phyloP scores from a whole-genome alignment of 257 asterid genomes.

The Coffea canephora region DNA sequence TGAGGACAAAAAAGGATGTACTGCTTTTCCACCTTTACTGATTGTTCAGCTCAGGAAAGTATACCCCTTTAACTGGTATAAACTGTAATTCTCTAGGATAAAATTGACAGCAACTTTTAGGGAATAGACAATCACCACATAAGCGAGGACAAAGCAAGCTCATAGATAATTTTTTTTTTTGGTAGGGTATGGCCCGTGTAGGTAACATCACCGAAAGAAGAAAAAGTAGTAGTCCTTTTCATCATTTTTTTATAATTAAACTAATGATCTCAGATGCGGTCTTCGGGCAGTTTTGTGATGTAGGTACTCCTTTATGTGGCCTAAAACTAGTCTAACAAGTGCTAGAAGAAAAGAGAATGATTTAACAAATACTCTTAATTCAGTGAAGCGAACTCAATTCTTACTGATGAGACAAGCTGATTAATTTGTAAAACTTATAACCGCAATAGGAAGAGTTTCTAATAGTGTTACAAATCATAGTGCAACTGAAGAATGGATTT shows the following conservation, averaged over 20 bases:
- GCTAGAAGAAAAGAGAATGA: neutral
- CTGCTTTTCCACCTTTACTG: neutral
- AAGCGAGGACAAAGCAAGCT: neutral
- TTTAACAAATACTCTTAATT: neutral
- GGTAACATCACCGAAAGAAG: neutral
- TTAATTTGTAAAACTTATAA: neutral
- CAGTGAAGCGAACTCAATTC: neutral
- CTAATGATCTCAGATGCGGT: neutral
- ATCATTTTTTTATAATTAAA: neutral
- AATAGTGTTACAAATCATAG: neutral
- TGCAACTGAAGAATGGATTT: neutral
- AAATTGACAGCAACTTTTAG: neutral
- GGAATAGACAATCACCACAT: neutral
- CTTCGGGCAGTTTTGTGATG: neutral
- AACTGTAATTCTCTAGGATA: neutral
- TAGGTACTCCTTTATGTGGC: neutral
- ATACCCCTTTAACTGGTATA: neutral
- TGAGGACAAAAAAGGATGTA: neutral
- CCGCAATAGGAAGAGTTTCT: neutral
- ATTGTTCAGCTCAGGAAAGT: neutral
- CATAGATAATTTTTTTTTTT: neutral
- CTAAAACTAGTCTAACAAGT: neutral
- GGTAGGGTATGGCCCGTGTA: neutral
- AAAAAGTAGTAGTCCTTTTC: neutral
- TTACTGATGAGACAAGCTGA: neutral